Evolutionary conservation across 1,284 basidiomycete species (phyloP).

Genomic region (Ustilago crameri): DNA sequence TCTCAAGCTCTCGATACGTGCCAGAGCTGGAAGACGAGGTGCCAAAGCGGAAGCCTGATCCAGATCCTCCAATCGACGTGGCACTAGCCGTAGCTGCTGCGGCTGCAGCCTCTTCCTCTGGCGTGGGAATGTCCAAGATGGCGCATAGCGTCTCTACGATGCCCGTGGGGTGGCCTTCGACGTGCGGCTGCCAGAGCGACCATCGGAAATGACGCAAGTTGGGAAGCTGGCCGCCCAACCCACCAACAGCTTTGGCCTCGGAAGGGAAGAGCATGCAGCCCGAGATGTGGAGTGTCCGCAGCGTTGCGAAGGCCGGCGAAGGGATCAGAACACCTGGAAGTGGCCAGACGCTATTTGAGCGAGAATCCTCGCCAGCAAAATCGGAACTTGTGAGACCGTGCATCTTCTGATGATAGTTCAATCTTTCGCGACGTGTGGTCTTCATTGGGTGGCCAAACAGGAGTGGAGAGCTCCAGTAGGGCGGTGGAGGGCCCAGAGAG

Average conservation of each 20-base stretch:
- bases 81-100: conserved; percentile 25
- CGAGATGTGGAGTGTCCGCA: conserved; percentile 52
- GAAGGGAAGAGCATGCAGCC: conserved; percentile 57
- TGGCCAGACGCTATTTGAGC: conserved; percentile 41
- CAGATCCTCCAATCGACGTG: conserved; percentile 19
- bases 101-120: conserved; percentile 40
- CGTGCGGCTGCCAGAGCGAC: conserved; percentile 54
- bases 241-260: conserved; percentile 49
- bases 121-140: conserved; percentile 47
- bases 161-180: conserved; percentile 49
- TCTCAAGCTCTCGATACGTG: conserved; percentile 39
- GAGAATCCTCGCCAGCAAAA: conserved; percentile 27
- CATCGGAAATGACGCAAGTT: conserved; percentile 50
- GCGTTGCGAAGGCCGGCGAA: conserved; percentile 38
- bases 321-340: conserved; percentile 46
- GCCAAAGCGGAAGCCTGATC: conserved; percentile 38
- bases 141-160: conserved; percentile 48
- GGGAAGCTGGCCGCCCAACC: conserved; percentile 46
- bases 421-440: conserved; percentile 34
- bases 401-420: conserved; percentile 42
- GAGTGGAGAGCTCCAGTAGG: conserved; percentile 56
- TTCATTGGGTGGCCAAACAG: conserved; percentile 50
- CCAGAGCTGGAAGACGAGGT: conserved; percentile 38
- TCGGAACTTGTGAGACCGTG: conserved; percentile 27
- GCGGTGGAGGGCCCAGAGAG: conserved; percentile 53